Base-by-base conservation (phyloP, 441 rosid species). In the Pelargonium cotyledonis region DNA sequence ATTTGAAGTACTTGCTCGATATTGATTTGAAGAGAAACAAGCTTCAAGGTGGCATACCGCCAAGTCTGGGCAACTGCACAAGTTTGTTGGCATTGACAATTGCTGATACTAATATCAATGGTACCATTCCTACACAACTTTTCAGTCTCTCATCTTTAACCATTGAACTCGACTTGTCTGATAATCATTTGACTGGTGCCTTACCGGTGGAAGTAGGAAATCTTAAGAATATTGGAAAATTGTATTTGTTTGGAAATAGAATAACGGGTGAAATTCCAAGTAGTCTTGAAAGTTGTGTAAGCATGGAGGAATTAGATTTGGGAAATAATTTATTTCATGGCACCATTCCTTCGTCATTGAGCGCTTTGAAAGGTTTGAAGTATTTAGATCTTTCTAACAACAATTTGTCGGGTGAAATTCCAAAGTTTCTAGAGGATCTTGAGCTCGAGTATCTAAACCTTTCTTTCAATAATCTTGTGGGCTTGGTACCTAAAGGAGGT, bases 261-360 rank as follows among this genome's bases (percentile, higher is more conserved):
- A 21, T 77, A 4, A 64, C 73, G 0, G 72, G 80, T 7, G 40
- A n/a, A 10, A 77, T 80, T 70, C 83, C 77, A 0, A 29, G 47
- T 44, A 69, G 41, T 1, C 26, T 75, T 15, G 72, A 70, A 7
- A 16, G 47, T n/a, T 76, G 82, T 53, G 5, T 10, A 2, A 31
- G 29, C 0, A 41, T 81, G 62, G 74, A 70, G 43, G 0, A n/a
- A 2, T 68, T 78, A 12, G 10, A 47, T 8, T 4, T 81, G 19
- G 63, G 55, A 8, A 77, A 68, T 0, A 81, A 81, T 38, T 64
- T 19, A 7, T 76, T 81, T 47, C 55, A 68, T 4, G 80, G 79
- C 12, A 16, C 53, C 1, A 70, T 74, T 43, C 80, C 82, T 0
- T 5, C 18, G 7, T 66, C 65, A 7, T 55, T 73, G 10, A 23